Percentiles rank a stretch among this genome's conserved stretches.
Evolutionary conservation across 192 early-diverging fungal species (phyloP).

Genomic region (Mortierella claussenii): DNA sequence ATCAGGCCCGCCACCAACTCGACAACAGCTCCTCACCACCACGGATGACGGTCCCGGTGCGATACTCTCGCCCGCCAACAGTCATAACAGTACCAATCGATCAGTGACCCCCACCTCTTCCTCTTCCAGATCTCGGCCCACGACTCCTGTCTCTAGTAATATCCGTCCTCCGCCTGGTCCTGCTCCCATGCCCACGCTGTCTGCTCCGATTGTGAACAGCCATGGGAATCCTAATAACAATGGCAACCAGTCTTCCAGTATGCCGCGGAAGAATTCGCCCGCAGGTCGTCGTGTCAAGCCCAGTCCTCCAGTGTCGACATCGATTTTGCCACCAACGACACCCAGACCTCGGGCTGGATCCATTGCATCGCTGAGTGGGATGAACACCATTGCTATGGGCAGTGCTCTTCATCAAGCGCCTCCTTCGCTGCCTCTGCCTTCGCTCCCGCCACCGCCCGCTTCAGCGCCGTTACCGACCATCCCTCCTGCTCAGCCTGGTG

Average conservation of each 20-base stretch:
- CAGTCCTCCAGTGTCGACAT: constrained; percentile 4
- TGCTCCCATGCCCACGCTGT: constrained; percentile 11
- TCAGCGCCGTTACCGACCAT: constrained; percentile 1
- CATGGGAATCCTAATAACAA: too few relatives aligned
- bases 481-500: not conserved
- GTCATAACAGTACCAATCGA: too few relatives aligned
- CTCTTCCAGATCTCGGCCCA: constrained; percentile 14
- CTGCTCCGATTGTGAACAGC: constrained; percentile 20
- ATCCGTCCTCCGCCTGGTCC: constrained; percentile 24
- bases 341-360: constrained; percentile 26
- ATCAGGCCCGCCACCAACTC: constrained; percentile 6
- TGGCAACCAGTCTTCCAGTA: too few relatives aligned
- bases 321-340: constrained; percentile 10
- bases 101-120: constrained; percentile 1
- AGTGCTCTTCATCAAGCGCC: constrained; percentile 18
- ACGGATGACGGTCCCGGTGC: constrained; percentile 10
- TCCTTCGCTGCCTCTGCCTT: constrained; percentile 19
- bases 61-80: constrained; percentile 2
- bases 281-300: constrained; percentile 20
- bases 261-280: constrained; percentile 4
- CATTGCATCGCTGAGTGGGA: constrained; percentile 6
- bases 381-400: constrained; percentile 11
- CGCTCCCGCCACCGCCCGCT: constrained; percentile 19
- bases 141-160: constrained; percentile 22
- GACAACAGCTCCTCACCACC: constrained; percentile 28